Evolutionary conservation across 208 protist species (phyloP).

Genomic region (Trypanosoma melophagium): DNA sequence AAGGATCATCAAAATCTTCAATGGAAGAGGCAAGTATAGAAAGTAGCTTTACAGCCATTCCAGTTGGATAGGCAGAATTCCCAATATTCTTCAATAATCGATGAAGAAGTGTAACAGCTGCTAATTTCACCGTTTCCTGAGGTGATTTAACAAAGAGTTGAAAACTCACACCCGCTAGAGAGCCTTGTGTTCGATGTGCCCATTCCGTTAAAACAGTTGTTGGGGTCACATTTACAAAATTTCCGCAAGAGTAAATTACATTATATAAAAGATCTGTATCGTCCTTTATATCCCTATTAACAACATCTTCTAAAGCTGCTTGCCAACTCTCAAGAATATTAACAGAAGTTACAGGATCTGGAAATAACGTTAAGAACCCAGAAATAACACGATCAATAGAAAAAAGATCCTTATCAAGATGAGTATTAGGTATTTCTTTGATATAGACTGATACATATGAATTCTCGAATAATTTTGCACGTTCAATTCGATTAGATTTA

Average conservation of each 20-base stretch:
- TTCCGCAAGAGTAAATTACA: constrained; percentile 47
- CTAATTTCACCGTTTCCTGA: constrained; percentile 33
- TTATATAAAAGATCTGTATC: constrained; percentile 62
- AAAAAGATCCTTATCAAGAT: constrained; percentile 86
- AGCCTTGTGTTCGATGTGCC: constrained; percentile 41
- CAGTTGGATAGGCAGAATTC: constrained; percentile 36
- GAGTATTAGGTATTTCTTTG: constrained; percentile 47
- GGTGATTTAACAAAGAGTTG: constrained; percentile 43
- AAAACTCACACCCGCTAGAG: constrained; percentile 36
- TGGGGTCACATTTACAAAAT: constrained; percentile 54
- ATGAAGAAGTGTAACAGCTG: constrained; percentile 46
- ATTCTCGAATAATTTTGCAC: constrained; percentile 59
- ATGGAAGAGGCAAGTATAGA: constrained; percentile 29
- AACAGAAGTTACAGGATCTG: constrained; percentile 40
- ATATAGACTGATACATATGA: constrained; percentile 66
- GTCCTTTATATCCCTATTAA: constrained; percentile 49
- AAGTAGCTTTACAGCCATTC: constrained; percentile 42
- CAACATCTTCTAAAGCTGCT: constrained; percentile 56
- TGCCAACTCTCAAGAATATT: constrained; percentile 56
- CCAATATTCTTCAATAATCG: constrained; percentile 45
- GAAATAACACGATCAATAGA: constrained; percentile 71
- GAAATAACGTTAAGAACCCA: constrained; percentile 40
- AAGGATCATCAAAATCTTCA: constrained; percentile 44
- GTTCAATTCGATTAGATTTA: constrained; percentile 38
- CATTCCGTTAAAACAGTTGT: constrained; percentile 46